Conservation (phyloP, 1,284 basidiomycete species). For the Anthracocystis panici-leucophaei region DNA sequence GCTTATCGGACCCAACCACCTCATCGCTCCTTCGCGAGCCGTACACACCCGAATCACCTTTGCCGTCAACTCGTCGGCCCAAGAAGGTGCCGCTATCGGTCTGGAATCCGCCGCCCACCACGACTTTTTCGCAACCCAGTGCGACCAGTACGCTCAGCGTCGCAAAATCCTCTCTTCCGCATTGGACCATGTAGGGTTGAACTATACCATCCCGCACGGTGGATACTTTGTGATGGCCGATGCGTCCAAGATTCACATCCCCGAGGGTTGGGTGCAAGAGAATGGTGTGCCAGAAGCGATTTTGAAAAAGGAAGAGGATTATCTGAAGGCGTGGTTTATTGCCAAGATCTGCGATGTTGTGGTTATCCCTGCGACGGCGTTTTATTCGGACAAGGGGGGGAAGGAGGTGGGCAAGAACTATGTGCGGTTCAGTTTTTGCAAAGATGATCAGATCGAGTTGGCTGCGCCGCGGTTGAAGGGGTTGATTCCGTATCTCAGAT, state of each 20-base stretch:
- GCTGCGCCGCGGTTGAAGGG: constrained; percentile 56
- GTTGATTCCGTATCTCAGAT: constrained; percentile 38
- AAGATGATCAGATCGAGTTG: constrained; percentile 61
- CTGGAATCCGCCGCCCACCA: constrained; percentile 78
- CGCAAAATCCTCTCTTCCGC: constrained; percentile 79
- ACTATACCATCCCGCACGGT: constrained; percentile 73
- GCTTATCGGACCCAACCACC: constrained; percentile 86
- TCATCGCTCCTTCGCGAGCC: constrained; percentile 87
- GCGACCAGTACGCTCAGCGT: constrained; percentile 83
- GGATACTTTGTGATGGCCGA: constrained; percentile 74
- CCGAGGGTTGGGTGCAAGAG: constrained; percentile 86
- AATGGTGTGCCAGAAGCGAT: constrained; percentile 81
- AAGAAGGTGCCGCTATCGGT: constrained; percentile 73
- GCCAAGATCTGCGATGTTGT: constrained; percentile 68
- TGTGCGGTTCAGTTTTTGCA: constrained; percentile 66
- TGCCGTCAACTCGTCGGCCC: constrained; percentile 89
- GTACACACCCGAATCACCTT: constrained; percentile 95
- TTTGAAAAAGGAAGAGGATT: constrained; percentile 85
- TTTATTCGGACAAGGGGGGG: constrained; percentile 56
- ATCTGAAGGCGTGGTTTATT: constrained; percentile 75
- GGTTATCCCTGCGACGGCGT: constrained; percentile 65
- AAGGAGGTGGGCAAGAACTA: constrained; percentile 53
- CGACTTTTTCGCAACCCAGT: constrained; percentile 84
- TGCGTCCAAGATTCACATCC: constrained; percentile 82
- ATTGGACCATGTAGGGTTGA: constrained; percentile 86